Evolutionary conservation across 2,329 filamentous ascomycete species (phyloP), one percentile per base, ranked within the genome.

Genomic region (Coniella lustricola): DNA sequence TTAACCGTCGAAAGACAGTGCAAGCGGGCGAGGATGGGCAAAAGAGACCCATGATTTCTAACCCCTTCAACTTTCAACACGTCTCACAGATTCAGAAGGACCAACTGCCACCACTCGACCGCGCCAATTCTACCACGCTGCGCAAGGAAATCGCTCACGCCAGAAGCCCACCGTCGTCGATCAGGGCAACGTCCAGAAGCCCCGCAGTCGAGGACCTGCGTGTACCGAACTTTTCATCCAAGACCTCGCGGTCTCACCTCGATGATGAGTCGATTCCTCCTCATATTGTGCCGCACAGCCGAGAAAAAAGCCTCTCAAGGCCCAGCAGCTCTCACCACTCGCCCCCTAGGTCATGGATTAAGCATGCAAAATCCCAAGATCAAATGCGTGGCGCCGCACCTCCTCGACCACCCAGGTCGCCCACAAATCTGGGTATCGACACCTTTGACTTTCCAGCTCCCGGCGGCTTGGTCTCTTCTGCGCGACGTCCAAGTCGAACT

Each of bases 11-110:
- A 46, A 75, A 72, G 55, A 55, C 61, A 20, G 56, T 59, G 44
- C 68, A 63, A 46, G 59, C 60, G n/a, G 50, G 59, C 4, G 58
- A 58, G n/a, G 59, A 62, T 22, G 46, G 41, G 44, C 60, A 61
- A 46, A 74, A 63, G 57, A 73, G 69, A 53, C 59, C 74, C 43
- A 72, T 74, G 46, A 84, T 84, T 46, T 84, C 81, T 1, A 74
- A 69, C 1, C 81, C 81, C 3, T 84, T 81, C 63, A 82, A 84
- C 66, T 84, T 84, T 52, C 79, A 83, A 59, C 81, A 84, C 61
- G 70, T 84, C 31, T 73, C 76, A 3, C 79, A 83, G 59, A 79
- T 75, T 12, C 67, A 71, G 12, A 73, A 72, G 40, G 73, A 80
- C 25, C 67, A 73, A 43, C 50, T 74, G 3, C 63, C 70, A 3